A percentile compares a stretch with the other conserved stretches of the same genome.
These are phyloP conservation scores for Lichtheimia ramosa DNA, from an alignment of 371 early-diverging fungal genomes.

Conservation along the genomic window DNA sequence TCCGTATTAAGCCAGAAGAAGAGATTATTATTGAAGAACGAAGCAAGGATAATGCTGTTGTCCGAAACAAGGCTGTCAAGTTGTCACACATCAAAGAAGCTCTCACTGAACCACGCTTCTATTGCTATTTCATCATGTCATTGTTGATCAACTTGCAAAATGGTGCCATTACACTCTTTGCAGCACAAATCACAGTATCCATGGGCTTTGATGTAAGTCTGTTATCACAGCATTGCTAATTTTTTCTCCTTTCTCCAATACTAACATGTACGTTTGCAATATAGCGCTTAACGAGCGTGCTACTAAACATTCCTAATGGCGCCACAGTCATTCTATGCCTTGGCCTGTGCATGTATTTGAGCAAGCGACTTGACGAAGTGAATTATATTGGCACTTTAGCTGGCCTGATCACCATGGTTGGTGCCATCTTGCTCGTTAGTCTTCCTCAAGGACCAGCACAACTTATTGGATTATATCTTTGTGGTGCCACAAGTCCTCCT, in stretches of 20 bases:
- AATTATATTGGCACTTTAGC: slow-evolving; percentile 16
- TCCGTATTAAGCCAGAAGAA: slow-evolving; percentile 27
- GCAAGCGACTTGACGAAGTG: slow-evolving; percentile 13
- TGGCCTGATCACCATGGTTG: slow-evolving; percentile 13
- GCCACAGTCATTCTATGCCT: slow-evolving; percentile 13
- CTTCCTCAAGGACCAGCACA: slow-evolving; percentile 19
- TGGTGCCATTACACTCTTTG: slow-evolving; percentile 33
- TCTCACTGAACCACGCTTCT: slow-evolving; percentile 25
- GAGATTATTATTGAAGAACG: slow-evolving; percentile 29
- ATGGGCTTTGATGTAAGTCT: slow-evolving; percentile 31
- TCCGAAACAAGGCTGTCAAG: slow-evolving; percentile 26
- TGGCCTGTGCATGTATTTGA: slow-evolving; percentile 12
- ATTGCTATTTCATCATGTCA: slow-evolving; percentile 26
- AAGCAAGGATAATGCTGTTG: slow-evolving; percentile 27
- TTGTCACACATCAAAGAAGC: slow-evolving; percentile 31
- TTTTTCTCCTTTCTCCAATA: neutral
- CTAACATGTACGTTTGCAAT: neutral
- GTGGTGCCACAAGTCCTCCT: neutral
- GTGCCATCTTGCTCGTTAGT: slow-evolving; percentile 20
- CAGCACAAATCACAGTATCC: slow-evolving; percentile 23
- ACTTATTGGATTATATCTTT: slow-evolving; percentile 25
- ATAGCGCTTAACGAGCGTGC: slow-evolving; percentile 8
- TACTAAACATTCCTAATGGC: slow-evolving; percentile 22
- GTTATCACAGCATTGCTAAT: neutral
- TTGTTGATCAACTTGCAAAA: slow-evolving; percentile 32